Conservation (phyloP, 2,329 filamentous ascomycete genomes). For the Verruconis gallopava region DNA sequence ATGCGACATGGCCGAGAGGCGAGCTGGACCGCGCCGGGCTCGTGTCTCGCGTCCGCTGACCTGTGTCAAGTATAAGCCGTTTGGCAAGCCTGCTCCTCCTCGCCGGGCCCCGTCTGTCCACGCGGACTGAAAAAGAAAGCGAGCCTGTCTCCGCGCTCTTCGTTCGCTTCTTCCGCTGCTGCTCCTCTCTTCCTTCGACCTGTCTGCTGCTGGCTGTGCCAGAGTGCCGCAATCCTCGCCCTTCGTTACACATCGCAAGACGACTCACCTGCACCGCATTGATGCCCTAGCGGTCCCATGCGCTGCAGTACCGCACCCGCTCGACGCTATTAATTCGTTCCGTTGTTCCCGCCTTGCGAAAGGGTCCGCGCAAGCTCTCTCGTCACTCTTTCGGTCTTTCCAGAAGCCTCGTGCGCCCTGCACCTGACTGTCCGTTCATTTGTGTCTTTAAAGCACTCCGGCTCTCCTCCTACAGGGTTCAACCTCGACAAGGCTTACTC, state of each 20-base stretch:
- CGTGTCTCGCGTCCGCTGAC: constrained; percentile 1
- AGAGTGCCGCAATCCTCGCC: background rate
- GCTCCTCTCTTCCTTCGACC: background rate
- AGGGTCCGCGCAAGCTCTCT: background rate
- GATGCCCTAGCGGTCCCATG: background rate
- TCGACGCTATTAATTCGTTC: background rate
- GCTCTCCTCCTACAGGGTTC: background rate
- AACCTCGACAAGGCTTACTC: background rate
- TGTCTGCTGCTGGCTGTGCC: constrained; percentile 3
- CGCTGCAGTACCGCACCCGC: background rate
- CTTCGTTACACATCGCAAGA: background rate
- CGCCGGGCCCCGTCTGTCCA: background rate
- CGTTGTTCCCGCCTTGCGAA: constrained; percentile 2
- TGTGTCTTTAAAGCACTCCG: background rate
- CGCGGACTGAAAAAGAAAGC: background rate
- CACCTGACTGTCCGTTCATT: constrained; percentile 1
- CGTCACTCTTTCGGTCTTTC: background rate
- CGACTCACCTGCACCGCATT: constrained; percentile 1
- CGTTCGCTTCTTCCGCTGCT: background rate
- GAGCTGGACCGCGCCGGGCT: too few species aligned
- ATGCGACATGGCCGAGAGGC: too few species aligned
- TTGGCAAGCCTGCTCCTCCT: background rate
- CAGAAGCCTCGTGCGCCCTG: background rate
- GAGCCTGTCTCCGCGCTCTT: background rate
- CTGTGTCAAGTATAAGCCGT: constrained; percentile 5